phyloP scores from a whole-genome alignment of 352 stramenopile species.

The Plasmopara viticola region DNA sequence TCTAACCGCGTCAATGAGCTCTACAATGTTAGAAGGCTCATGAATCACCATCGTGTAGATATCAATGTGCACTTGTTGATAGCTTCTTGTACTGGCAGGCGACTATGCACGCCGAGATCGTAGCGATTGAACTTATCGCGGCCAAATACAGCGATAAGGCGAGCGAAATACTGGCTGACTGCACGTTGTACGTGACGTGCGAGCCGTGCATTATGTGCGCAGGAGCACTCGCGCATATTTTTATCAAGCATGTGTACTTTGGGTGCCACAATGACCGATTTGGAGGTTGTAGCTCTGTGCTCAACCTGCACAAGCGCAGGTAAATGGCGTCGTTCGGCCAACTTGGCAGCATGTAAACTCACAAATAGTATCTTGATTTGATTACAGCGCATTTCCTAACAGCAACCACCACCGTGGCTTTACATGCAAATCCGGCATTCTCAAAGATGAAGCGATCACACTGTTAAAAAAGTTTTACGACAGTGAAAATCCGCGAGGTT shows the following conservation, averaged over 20 bases:
- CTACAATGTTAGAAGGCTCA: slow-evolving; percentile 52
- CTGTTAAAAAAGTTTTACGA: slow-evolving; percentile 88
- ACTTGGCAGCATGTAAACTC: background rate
- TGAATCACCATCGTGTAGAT: background rate
- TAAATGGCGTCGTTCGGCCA: slow-evolving; percentile 7
- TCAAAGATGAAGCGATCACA: slow-evolving; percentile 79
- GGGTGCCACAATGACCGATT: slow-evolving; percentile 91
- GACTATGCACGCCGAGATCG: slow-evolving; percentile 88
- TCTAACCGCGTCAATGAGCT: slow-evolving; percentile 87
- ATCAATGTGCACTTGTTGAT: background rate
- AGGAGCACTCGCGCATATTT: slow-evolving; percentile 71
- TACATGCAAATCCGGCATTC: slow-evolving; percentile 52
- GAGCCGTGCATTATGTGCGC: slow-evolving; percentile 95
- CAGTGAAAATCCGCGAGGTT: slow-evolving; percentile 82
- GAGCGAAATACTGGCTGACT: slow-evolving; percentile 41
- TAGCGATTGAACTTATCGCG: slow-evolving; percentile 83
- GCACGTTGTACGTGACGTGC: slow-evolving; percentile 85
- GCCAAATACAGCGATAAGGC: slow-evolving; percentile 33
- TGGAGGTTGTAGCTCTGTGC: slow-evolving; percentile 87
- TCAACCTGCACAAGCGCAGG: slow-evolving; percentile 71
- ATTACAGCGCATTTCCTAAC: slow-evolving; percentile 31
- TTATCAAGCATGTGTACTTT: slow-evolving; percentile 79
- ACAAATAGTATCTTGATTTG: slow-evolving; percentile 1
- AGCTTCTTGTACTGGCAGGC: slow-evolving; percentile 34
- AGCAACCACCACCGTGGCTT: slow-evolving; percentile 56